Evolutionary conservation across 345 rosid genomes (phyloP).

Genomic region (Eucalyptus erythrocorys): DNA sequence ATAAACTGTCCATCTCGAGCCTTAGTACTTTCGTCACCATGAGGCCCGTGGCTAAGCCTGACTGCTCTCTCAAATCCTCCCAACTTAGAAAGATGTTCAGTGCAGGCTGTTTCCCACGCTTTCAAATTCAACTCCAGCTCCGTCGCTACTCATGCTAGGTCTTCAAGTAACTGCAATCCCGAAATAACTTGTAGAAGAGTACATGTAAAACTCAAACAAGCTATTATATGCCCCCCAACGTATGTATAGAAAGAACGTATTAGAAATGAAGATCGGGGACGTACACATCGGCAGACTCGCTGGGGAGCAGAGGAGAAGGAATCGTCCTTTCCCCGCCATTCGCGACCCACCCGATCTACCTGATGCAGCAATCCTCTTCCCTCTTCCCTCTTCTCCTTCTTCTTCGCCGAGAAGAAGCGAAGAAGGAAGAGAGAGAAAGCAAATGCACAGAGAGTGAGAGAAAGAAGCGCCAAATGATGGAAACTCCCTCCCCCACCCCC

Average conservation of each 20-base stretch:
- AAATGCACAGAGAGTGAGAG: slow-evolving; percentile 8
- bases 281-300: too few relatives aligned
- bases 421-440: slow-evolving; percentile 20
- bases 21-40: slow-evolving; percentile 26
- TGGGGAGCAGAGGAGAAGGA: too few relatives aligned
- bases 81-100: slow-evolving; percentile 16
- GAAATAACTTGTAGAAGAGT: background rate
- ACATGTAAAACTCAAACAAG: too few relatives aligned
- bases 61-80: slow-evolving; percentile 82
- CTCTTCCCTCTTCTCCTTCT: background rate
- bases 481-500: background rate
- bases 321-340: background rate
- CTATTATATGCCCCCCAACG: too few relatives aligned
- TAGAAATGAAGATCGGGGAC: too few relatives aligned
- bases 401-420: slow-evolving; percentile 17
- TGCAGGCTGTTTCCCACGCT: background rate
- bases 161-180: background rate
- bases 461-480: background rate
- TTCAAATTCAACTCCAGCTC: background rate
- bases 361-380: background rate
- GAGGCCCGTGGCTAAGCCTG: slow-evolving; percentile 39
- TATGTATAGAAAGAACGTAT: too few relatives aligned
- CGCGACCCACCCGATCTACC: too few relatives aligned
- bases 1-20: slow-evolving; percentile 64
- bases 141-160: background rate